These are phyloP conservation scores for Aspergillus pseudoviridinutans DNA, from an alignment of 2,329 filamentous ascomycete genomes.

Conservation along the genomic window DNA sequence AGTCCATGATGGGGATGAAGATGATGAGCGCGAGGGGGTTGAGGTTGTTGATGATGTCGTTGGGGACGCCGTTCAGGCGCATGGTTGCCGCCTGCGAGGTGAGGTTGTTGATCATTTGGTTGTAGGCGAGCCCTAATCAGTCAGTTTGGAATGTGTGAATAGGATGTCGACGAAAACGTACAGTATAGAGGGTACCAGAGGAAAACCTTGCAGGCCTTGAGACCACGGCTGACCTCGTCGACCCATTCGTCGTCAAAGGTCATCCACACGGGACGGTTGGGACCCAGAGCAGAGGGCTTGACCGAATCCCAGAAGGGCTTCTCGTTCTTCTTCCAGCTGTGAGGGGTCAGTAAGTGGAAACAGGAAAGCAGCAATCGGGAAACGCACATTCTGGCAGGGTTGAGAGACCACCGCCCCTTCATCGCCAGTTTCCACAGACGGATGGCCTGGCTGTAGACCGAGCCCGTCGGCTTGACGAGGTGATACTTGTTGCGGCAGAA, in stretches of 20 bases:
- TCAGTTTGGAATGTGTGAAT: neutral
- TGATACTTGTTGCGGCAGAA: slow-evolving; percentile 61
- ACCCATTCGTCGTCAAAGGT: slow-evolving; percentile 81
- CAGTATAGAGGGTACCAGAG: slow-evolving; percentile 53
- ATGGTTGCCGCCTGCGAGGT: slow-evolving; percentile 55
- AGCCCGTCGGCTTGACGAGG: slow-evolving; percentile 64
- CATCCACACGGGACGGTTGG: slow-evolving; percentile 50
- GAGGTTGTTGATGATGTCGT: slow-evolving; percentile 54
- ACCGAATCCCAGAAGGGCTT: slow-evolving; percentile 23
- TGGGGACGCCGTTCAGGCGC: slow-evolving; percentile 50
- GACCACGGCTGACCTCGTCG: slow-evolving; percentile 68
- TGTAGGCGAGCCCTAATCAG: slow-evolving; percentile 41
- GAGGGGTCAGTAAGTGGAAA: neutral
- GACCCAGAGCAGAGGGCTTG: slow-evolving; percentile 30
- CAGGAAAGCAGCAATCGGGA: too few relatives aligned
- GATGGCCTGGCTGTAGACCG: slow-evolving; percentile 65
- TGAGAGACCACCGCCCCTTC: slow-evolving; percentile 61
- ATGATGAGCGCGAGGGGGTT: slow-evolving; percentile 53
- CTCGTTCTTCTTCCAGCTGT: slow-evolving; percentile 14
- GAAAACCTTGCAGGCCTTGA: slow-evolving; percentile 68
- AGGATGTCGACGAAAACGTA: too few relatives aligned
- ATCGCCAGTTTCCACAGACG: slow-evolving; percentile 57
- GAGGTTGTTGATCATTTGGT: slow-evolving; percentile 54
- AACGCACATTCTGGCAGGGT: slow-evolving; percentile 55
- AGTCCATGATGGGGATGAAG: slow-evolving; percentile 53